Evolutionary conservation across 2,329 filamentous ascomycete genomes (phyloP).

Genomic region (Aspergillus pseudoviridinutans): DNA sequence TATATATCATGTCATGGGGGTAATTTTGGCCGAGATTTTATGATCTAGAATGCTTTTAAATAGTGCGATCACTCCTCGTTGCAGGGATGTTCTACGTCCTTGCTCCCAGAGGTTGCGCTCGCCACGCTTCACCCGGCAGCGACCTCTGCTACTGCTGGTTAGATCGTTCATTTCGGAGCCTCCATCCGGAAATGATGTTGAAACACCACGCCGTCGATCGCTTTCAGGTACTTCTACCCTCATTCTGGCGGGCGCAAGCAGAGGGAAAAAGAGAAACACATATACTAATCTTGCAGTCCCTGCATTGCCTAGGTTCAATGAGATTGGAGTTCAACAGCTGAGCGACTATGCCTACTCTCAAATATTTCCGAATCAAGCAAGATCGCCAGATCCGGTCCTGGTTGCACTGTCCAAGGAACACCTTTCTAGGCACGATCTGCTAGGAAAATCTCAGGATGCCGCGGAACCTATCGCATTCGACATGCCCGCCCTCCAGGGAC

Average conservation of each 20-base stretch:
- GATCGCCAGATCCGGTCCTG: conserved; percentile 63
- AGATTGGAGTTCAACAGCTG: conserved; percentile 91
- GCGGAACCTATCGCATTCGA: conserved; percentile 76
- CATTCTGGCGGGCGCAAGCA: not conserved
- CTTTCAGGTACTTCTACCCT: conserved; percentile 26
- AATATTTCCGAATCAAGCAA: conserved; percentile 61
- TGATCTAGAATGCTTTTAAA: conserved; percentile 25
- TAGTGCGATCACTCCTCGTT: conserved; percentile 26
- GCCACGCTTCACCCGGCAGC: conserved; percentile 12
- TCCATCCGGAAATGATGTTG: conserved; percentile 8
- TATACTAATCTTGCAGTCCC: conserved; percentile 28
- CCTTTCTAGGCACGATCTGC: conserved; percentile 75
- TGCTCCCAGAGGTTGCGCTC: conserved; percentile 23
- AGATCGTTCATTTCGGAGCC: conserved; percentile 12
- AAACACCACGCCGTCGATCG: conserved; percentile 9
- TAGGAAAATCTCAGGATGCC: conserved; percentile 84
- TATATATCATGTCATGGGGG: conserved; percentile 20
- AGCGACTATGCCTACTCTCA: conserved; percentile 79
- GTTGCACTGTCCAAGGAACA: conserved; percentile 79
- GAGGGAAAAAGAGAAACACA: not conserved
- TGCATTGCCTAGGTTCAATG: conserved; percentile 69
- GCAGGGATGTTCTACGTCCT: conserved; percentile 26
- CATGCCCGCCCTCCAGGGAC: conserved; percentile 72
- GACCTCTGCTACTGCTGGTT: conserved; percentile 9
- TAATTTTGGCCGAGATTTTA: not conserved